Base-by-base conservation (phyloP, 106 monocot species). In the Dioscorea alata region DNA sequence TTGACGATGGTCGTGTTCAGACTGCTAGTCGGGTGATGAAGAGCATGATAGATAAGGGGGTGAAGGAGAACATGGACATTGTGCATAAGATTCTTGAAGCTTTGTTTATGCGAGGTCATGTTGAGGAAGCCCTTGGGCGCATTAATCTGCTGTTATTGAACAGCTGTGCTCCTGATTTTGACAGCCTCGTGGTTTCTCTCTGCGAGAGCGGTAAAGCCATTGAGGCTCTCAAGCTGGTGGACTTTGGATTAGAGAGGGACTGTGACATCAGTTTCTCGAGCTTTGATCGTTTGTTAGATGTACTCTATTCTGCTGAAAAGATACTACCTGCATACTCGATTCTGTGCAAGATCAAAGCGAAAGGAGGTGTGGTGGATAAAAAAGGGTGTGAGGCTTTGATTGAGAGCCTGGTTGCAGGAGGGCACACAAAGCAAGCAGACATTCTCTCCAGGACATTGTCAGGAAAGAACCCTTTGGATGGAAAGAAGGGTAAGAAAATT, bases 11-110 rank as follows among this genome's bases (percentile, higher is more conserved):
- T 0, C 77, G 97, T 15, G 79, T 90, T 13, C 97, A 99, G 70
- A 92, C 97, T 2, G 92, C 97, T 8, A 99, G 97, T 69, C 61
- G 97, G 49, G 89, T 93, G 74, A 90, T 92, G 97, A 92, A 90
- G 81, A 83, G 65, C 14, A 99, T 99, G 97, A 75, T 99, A 24
- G 97, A 99, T 73, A 99, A 90, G 78, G 97, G 92, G 0, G 83
- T 93, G 48, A 82, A 74, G 19, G 92, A 92, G 77, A 91, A 99
- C 70, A 73, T 79, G 79, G 97, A 93, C 71, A 42, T 92, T 74
- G 81, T 74, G 5, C 76, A 89, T 23, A 87, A 81, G 75, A 87
- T 99, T 48, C 61, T 99, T 14, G 92, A 92, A 75, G 87, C 78
- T 12, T 85, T 99, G 22, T 60, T 99, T 48, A 78, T 81, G 72